Conservation (phyloP, 1,139 yeast genomes). For the Debaryomycetaceae sp. region DNA sequence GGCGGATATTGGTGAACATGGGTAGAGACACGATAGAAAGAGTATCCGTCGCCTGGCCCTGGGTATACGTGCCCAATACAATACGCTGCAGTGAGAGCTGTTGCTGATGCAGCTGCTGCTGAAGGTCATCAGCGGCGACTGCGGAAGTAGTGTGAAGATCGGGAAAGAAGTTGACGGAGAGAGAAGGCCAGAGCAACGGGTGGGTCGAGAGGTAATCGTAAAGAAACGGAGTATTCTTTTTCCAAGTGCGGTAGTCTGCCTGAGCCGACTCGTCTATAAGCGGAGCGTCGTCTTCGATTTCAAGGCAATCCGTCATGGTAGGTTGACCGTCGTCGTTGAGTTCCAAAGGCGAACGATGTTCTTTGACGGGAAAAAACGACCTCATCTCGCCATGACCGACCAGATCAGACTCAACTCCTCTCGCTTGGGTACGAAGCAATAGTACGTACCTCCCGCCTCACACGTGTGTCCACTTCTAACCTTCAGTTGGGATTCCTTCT, state of each 20-base stretch:
- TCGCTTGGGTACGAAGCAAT: slow-evolving; percentile 66
- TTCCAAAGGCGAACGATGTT: no score
- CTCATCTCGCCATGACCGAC: slow-evolving; percentile 19
- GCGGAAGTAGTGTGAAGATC: slow-evolving; percentile 15
- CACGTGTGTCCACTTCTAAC: no score
- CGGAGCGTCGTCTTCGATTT: no score
- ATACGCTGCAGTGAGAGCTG: slow-evolving; percentile 19
- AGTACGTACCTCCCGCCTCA: slow-evolving; percentile 31
- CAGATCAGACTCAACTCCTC: slow-evolving; percentile 57
- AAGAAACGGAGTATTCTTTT: slow-evolving; percentile 42
- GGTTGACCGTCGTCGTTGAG: no score
- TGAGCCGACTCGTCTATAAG: slow-evolving; percentile 19
- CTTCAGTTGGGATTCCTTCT: slow-evolving; percentile 76
- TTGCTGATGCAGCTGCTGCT: background rate
- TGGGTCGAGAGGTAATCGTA: slow-evolving; percentile 42
- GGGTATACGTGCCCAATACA: slow-evolving; percentile 32
- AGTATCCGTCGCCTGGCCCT: slow-evolving; percentile 31
- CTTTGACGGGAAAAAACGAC: no score
- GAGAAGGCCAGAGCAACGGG: slow-evolving; percentile 44
- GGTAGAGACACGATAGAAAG: slow-evolving; percentile 31
- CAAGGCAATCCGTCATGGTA: no score
- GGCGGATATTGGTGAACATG: slow-evolving; percentile 17
- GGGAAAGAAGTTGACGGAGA: slow-evolving; percentile 45
- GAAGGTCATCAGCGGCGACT: slow-evolving; percentile 1
- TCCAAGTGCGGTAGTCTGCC: slow-evolving; percentile 38